phyloP scores from a whole-genome alignment of 768 basidiomycete genomes.

The Amanita jacksonii region DNA sequence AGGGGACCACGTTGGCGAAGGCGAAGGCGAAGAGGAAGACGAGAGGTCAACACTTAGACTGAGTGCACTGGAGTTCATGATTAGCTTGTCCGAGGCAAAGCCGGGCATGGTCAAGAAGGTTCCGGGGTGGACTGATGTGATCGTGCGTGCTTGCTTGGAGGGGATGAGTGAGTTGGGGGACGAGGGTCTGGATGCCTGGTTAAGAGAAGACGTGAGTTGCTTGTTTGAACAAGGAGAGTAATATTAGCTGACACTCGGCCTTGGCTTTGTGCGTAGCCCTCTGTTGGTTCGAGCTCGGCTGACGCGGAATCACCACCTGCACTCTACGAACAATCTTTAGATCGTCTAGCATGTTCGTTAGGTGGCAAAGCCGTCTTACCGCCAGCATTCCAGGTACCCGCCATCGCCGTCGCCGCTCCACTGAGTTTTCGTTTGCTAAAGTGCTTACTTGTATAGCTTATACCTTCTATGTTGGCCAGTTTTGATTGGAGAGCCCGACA shows the following conservation, averaged over 20 bases:
- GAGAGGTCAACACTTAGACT: slow-evolving; percentile 62
- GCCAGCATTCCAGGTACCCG: slow-evolving; percentile 54
- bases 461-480: slow-evolving; percentile 72
- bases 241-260: slow-evolving; percentile 1
- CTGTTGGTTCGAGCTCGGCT: slow-evolving; percentile 47
- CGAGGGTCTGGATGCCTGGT: slow-evolving; percentile 45
- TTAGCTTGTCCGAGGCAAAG: slow-evolving; percentile 67
- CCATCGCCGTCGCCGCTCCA: background rate
- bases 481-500: slow-evolving; percentile 83
- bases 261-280: slow-evolving; percentile 34
- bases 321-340: slow-evolving; percentile 75
- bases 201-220: slow-evolving; percentile 62
- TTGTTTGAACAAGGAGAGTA: too few species aligned
- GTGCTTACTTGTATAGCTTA: slow-evolving; percentile 31
- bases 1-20: slow-evolving; percentile 14
- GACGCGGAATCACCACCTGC: slow-evolving; percentile 58
- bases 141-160: slow-evolving; percentile 71
- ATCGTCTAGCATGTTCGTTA: slow-evolving; percentile 71
- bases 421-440: background rate
- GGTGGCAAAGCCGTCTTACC: slow-evolving; percentile 71
- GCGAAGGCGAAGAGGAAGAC: slow-evolving; percentile 39
- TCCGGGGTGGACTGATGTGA: slow-evolving; percentile 58
- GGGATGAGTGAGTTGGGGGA: slow-evolving; percentile 72
- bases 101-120: slow-evolving; percentile 61
- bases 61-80: slow-evolving; percentile 75